A percentile compares a stretch with the other conserved stretches of the same genome.
Evolutionary conservation across 176 grass and related monocot genomes (phyloP).

Genomic region (Juncus inflexus): DNA sequence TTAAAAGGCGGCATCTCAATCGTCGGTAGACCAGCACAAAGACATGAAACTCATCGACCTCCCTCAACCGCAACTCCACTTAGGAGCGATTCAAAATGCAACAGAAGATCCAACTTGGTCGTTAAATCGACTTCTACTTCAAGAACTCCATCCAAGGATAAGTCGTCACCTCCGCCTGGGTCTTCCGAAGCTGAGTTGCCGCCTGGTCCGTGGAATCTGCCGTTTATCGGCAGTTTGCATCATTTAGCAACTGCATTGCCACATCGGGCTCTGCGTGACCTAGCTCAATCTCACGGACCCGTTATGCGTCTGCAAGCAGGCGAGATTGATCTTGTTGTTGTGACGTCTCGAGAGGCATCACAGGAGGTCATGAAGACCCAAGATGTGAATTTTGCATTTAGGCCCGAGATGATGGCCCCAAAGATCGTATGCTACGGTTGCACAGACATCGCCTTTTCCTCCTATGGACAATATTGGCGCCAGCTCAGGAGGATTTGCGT

Average conservation of each 20-base stretch:
- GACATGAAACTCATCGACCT: no score
- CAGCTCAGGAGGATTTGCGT: conserved; percentile 33
- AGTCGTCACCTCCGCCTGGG: no score
- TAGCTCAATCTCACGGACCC: conserved; percentile 31
- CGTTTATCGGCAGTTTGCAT: conserved; percentile 42
- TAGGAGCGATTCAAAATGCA: no score
- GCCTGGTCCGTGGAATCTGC: conserved; percentile 35
- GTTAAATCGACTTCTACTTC: no score
- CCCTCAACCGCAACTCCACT: no score
- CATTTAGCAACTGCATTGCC: conserved; percentile 26
- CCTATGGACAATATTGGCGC: conserved; percentile 35
- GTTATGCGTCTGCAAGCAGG: conserved; percentile 36
- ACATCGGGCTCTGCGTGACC: conserved; percentile 26
- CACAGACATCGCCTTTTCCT: conserved; percentile 27
- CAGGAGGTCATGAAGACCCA: conserved; percentile 22
- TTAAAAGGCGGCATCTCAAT: no score
- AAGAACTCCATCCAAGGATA: no score
- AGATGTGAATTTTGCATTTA: conserved; percentile 27
- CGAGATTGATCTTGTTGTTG: conserved; percentile 19
- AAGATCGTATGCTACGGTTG: conserved; percentile 14
- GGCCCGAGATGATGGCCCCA: background rate
- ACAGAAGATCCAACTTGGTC: no score
- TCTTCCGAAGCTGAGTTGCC: conserved; percentile 24
- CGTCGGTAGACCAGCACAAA: no score
- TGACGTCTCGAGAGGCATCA: conserved; percentile 26